These are phyloP conservation scores for Salvia sclarea DNA, from an alignment of 305 asterid genomes.

Conservation along the genomic window DNA sequence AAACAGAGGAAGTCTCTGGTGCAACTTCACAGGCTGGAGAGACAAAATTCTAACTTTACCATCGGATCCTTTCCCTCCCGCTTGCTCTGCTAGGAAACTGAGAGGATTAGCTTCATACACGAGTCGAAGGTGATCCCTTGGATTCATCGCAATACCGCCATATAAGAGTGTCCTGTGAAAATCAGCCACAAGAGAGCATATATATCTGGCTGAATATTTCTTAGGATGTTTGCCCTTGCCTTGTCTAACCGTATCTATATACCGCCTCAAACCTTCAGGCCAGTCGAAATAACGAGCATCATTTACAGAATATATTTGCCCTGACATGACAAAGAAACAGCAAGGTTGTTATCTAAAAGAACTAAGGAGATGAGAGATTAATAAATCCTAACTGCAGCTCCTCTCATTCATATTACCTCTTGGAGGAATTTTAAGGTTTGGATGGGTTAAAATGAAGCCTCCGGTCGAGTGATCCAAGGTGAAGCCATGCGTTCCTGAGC, in stretches of 20 bases:
- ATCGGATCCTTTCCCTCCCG: conserved; percentile 82
- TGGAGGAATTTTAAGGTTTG: conserved; percentile 58
- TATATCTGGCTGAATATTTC: conserved; percentile 88
- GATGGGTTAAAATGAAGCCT: conserved; percentile 80
- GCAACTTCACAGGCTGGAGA: conserved; percentile 77
- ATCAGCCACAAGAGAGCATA: conserved; percentile 95
- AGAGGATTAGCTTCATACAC: conserved; percentile 94
- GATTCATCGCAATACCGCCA: conserved; percentile 92
- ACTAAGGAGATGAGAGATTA: no score
- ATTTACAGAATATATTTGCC: conserved; percentile 89
- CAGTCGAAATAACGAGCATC: conserved; percentile 95
- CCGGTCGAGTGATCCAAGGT: conserved; percentile 80
- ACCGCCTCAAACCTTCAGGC: conserved; percentile 84
- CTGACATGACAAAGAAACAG: conserved; percentile 41
- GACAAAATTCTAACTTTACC: conserved; percentile 77
- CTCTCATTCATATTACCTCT: conserved; percentile 49
- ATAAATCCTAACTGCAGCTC: no score
- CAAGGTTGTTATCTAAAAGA: not conserved
- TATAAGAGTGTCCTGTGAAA: conserved; percentile 82
- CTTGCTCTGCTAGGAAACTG: conserved; percentile 83
- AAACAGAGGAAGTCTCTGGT: conserved; percentile 83
- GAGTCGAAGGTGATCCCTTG: conserved; percentile 90
- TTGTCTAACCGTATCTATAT: conserved; percentile 76
- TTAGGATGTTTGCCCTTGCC: conserved; percentile 80
- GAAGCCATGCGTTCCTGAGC: conserved; percentile 80